Percentiles rank a stretch among this genome's conserved stretches.
Evolutionary conservation across 2,329 filamentous ascomycete genomes (phyloP).

Genomic region (Talaromyces marneffei): DNA sequence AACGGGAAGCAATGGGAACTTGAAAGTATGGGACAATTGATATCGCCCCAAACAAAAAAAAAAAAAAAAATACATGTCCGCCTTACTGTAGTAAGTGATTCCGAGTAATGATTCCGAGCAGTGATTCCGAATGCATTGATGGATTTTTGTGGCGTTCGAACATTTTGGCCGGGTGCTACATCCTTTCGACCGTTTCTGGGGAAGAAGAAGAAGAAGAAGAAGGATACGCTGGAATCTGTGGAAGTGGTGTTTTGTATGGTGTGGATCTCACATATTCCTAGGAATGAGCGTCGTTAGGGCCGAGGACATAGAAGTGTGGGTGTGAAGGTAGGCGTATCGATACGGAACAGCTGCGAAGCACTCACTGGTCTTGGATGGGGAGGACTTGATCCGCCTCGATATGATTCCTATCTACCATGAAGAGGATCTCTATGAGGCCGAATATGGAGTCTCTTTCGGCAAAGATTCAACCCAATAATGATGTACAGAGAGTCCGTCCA

Average conservation of each 20-base stretch:
- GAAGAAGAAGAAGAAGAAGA: too few relatives aligned
- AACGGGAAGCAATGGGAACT: too few relatives aligned
- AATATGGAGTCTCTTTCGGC: too few relatives aligned
- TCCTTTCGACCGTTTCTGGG: background rate
- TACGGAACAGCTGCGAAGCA: background rate
- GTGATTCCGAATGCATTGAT: background rate
- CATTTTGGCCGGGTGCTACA: background rate
- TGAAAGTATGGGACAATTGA: too few relatives aligned
- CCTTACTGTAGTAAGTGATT: background rate
- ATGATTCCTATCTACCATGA: background rate
- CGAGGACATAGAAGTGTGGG: background rate
- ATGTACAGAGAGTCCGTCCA: too few relatives aligned
- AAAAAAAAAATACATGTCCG: background rate
- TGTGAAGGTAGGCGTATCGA: background rate
- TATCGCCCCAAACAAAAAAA: too few relatives aligned
- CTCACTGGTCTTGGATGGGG: background rate
- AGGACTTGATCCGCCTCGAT: background rate
- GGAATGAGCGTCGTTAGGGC: background rate
- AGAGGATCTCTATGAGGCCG: background rate
- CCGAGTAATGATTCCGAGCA: too few relatives aligned
- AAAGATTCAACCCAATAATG: too few relatives aligned
- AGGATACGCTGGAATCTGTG: background rate
- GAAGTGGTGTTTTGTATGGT: background rate
- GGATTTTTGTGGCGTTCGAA: background rate
- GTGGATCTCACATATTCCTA: background rate